phyloP scores from a whole-genome alignment of 1,284 basidiomycete genomes.

The Grifola frondosa region DNA sequence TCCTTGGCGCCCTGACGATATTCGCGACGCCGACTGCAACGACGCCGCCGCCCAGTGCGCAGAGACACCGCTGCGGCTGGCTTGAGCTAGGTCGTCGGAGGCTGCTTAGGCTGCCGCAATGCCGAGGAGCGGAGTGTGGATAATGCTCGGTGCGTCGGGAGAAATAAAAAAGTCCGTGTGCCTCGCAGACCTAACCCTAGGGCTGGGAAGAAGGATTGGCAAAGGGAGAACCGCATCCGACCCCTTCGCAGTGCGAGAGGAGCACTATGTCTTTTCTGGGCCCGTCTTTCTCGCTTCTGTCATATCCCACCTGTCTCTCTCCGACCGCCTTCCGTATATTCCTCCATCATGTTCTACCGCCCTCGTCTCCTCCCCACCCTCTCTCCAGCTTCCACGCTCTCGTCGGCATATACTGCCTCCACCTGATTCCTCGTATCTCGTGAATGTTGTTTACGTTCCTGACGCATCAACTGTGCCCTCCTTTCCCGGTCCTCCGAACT shows the following conservation, averaged over 20 bases:
- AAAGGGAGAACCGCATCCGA: slow-evolving; percentile 6
- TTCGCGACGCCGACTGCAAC: background rate
- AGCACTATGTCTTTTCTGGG: background rate
- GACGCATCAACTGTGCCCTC: too few species aligned
- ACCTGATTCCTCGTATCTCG: too few species aligned
- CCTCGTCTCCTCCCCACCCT: too few species aligned
- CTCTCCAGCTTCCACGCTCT: background rate
- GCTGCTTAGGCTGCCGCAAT: background rate
- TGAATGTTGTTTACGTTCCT: too few species aligned
- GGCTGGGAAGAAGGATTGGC: background rate
- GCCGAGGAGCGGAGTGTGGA: slow-evolving; percentile 2
- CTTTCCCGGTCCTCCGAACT: slow-evolving; percentile 10
- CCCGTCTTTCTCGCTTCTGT: background rate
- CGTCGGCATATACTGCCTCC: too few species aligned
- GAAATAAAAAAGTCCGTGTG: slow-evolving; percentile 24
- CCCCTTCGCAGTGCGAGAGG: slow-evolving; percentile 8
- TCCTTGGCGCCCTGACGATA: background rate
- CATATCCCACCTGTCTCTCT: background rate
- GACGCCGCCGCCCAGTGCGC: background rate
- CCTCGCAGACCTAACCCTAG: slow-evolving; percentile 31
- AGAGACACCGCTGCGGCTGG: background rate
- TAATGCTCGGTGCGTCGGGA: slow-evolving; percentile 4
- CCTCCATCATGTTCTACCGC: too few species aligned
- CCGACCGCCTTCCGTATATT: slow-evolving; percentile 1
- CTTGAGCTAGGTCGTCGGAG: background rate